Evolutionary conservation across 768 basidiomycete species (phyloP), one percentile per base, ranked within the genome.

Genomic region (Coprinellus micaceus): DNA sequence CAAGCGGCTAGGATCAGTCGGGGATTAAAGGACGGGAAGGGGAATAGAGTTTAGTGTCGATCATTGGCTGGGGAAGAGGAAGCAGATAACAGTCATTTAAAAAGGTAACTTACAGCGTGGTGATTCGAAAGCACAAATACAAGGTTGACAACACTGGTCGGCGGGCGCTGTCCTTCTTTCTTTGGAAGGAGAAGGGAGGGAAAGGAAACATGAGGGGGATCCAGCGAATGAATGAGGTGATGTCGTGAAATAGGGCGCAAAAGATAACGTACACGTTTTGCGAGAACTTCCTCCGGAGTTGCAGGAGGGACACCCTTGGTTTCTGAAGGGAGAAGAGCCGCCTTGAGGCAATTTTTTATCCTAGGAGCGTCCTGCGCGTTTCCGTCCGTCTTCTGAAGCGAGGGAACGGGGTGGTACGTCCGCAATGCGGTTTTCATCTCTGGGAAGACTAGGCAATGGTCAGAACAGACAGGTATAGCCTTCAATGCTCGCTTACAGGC

Each of bases 391-490:
- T 89, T 90, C 67, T 94, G 92, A 25, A 94, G 74, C 28, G 88
- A 88, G 10, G 93, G 93, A n/a, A 93, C 84, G 26, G 93, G 91
- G 64, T 94, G 93, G 69, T 94, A 94, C 53, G 90, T 91, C 66
- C 92, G 77, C 54, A 94, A 75, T 19, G 90, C 88, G 4, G 93
- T 94, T 70, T 91, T 89, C 92, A 94, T 94, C 76, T 93, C 91
- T 55, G 91, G 91, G 68, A 92, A 93, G 74, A 94, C 90, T 92
- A 66, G 40, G 28, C 63, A 51, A 61, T 57, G 29, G 64, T 65
- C 54, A 67, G 64, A n/a, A n/a, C n/a, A n/a, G n/a, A n/a, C n/a
- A n/a, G n/a, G n/a, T n/a, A n/a, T n/a, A n/a, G n/a, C n/a, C n/a
- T n/a, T n/a, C n/a, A n/a, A n/a, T n/a, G n/a, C n/a, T n/a, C n/a